Conservation (phyloP, 768 basidiomycete genomes). For the Lactarius tabidus region DNA sequence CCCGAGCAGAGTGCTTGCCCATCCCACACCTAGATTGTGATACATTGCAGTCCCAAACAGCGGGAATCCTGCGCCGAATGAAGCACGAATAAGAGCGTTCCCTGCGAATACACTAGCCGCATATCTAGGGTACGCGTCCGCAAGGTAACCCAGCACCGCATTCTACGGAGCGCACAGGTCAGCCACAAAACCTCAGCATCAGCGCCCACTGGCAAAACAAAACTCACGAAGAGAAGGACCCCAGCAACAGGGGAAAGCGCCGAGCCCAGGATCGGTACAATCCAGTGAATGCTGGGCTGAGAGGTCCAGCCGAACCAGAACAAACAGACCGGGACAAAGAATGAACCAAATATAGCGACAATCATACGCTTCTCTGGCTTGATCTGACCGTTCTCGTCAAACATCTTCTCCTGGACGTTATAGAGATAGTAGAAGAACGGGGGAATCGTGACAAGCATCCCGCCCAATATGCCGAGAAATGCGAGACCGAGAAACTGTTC, state of each 20-base stretch:
- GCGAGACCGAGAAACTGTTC: slow-evolving; percentile 32
- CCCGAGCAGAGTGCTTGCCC: slow-evolving; percentile 30
- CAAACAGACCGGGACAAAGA: slow-evolving; percentile 33
- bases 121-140: slow-evolving; percentile 33
- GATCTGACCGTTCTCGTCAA: slow-evolving; percentile 20
- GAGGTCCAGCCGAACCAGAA: slow-evolving; percentile 36
- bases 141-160: slow-evolving; percentile 32
- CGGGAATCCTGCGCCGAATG: slow-evolving; percentile 23
- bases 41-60: slow-evolving; percentile 29
- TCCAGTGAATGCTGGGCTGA: slow-evolving; percentile 34
- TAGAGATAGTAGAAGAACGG: slow-evolving; percentile 21
- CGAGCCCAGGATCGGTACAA: slow-evolving; percentile 34
- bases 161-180: slow-evolving; percentile 1
- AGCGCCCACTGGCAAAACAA: slow-evolving; percentile 24
- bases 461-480: slow-evolving; percentile 29
- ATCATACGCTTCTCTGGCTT: slow-evolving; percentile 35
- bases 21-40: slow-evolving; percentile 28
- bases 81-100: slow-evolving; percentile 34
- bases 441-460: slow-evolving; percentile 10
- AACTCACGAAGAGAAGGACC: slow-evolving; percentile 32
- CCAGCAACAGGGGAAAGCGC: slow-evolving; percentile 31
- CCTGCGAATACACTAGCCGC: slow-evolving; percentile 36
- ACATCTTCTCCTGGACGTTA: slow-evolving; percentile 18
- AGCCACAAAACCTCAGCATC: neutral
- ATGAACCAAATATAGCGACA: slow-evolving; percentile 32